A percentile compares a stretch with the other conserved stretches of the same genome.
Conservation (phyloP, 148 eudicot species). For the Dianthus caryophyllus region DNA sequence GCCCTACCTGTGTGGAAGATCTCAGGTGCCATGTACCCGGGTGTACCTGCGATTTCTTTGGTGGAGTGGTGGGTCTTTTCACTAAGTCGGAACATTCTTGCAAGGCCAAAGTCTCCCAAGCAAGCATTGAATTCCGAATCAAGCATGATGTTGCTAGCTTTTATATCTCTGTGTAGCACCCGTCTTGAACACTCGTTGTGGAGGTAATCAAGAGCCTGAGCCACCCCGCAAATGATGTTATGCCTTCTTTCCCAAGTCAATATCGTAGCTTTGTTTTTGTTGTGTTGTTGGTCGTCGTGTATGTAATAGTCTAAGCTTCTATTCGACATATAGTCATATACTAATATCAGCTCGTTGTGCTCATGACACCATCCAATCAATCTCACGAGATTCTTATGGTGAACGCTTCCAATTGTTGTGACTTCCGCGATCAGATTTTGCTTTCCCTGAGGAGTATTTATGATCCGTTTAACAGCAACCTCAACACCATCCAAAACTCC, state of each 20-base stretch:
- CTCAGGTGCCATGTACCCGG: constrained; percentile 51
- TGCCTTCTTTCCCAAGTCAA: constrained; percentile 33
- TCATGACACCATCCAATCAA: constrained; percentile 46
- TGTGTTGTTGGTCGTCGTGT: constrained; percentile 11
- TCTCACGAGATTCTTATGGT: constrained; percentile 42
- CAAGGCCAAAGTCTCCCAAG: constrained; percentile 46
- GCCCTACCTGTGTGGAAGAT: constrained; percentile 41
- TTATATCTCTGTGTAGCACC: constrained; percentile 41
- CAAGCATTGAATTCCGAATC: constrained; percentile 37
- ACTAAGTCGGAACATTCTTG: constrained; percentile 31
- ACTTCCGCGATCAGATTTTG: constrained; percentile 41
- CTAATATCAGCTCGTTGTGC: constrained; percentile 32
- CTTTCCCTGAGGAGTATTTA: constrained; percentile 35
- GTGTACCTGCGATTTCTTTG: constrained; percentile 40
- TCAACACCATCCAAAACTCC: constrained; percentile 24
- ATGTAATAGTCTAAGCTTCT: constrained; percentile 36
- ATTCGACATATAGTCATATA: constrained; percentile 42
- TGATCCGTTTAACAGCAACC: constrained; percentile 36
- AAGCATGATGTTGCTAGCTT: constrained; percentile 45
- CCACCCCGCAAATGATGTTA: constrained; percentile 34
- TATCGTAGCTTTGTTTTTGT: not conserved
- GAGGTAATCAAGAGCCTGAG: constrained; percentile 39
- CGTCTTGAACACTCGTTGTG: constrained; percentile 34
- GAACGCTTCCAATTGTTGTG: constrained; percentile 38
- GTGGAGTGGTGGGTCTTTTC: constrained; percentile 41